These are phyloP conservation scores for Drechslerella stenobrocha DNA, from an alignment of 2,329 filamentous ascomycete species.

Conservation along the genomic window DNA sequence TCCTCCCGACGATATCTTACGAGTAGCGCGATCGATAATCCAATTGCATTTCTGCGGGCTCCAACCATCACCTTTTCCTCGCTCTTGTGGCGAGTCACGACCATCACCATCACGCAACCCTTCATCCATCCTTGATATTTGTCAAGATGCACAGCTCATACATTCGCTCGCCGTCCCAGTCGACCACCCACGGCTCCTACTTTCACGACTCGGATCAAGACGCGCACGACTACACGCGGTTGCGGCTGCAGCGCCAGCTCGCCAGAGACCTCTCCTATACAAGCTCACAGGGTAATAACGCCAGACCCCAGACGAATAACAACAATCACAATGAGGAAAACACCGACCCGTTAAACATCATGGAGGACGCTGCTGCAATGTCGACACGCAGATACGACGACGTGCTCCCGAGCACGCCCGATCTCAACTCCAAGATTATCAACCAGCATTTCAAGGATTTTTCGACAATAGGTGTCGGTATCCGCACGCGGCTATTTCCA, in stretches of 20 bases:
- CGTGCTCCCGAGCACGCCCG: slow-evolving; percentile 26
- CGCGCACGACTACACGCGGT: slow-evolving; percentile 41
- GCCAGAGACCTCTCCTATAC: slow-evolving; percentile 22
- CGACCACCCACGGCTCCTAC: slow-evolving; percentile 40
- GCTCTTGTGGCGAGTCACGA: slow-evolving; percentile 14
- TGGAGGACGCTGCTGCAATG: slow-evolving; percentile 39
- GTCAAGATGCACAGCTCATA: slow-evolving; percentile 37
- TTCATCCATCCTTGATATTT: slow-evolving; percentile 6
- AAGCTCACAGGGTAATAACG: slow-evolving; percentile 9
- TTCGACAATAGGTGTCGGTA: slow-evolving; percentile 37
- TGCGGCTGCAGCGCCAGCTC: slow-evolving; percentile 37
- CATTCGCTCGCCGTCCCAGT: slow-evolving; percentile 24
- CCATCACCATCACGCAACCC: background rate
- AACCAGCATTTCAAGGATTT: slow-evolving; percentile 43
- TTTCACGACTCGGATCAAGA: slow-evolving; percentile 44
- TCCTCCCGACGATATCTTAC: background rate
- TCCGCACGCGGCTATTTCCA: slow-evolving; percentile 34
- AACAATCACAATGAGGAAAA: slow-evolving; percentile 22
- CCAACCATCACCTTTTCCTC: slow-evolving; percentile 5
- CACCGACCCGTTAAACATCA: slow-evolving; percentile 29
- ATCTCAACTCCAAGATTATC: slow-evolving; percentile 36
- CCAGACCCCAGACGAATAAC: background rate
- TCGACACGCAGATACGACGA: slow-evolving; percentile 38
- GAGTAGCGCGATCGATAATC: background rate
- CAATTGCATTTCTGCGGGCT: background rate